Evolutionary conservation across 768 basidiomycete genomes (phyloP).

Genomic region (Neoboletus magnificus): DNA sequence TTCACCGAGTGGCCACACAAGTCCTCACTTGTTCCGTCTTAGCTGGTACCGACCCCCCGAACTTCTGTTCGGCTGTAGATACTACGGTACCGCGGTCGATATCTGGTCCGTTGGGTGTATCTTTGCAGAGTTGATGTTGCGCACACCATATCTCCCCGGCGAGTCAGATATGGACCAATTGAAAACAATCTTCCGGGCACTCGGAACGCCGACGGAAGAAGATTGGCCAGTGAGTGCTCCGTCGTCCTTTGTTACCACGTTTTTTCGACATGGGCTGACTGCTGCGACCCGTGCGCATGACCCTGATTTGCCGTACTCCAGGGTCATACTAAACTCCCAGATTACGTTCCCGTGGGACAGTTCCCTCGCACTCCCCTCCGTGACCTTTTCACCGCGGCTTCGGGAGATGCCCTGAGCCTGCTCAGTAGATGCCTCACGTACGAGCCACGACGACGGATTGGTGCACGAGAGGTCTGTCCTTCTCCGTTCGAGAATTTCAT

Average conservation of each 20-base stretch:
- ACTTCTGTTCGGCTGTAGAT: constrained; percentile 84
- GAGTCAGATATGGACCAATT: constrained; percentile 97
- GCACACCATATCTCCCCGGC: constrained; percentile 93
- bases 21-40: neutral
- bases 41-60: constrained; percentile 99
- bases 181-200: constrained; percentile 88
- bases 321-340: constrained; percentile 89
- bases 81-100: constrained; percentile 91
- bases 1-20: neutral
- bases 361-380: constrained; percentile 81
- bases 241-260: neutral
- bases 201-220: constrained; percentile 94
- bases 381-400: constrained; percentile 89
- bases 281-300: neutral
- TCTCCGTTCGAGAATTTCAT: neutral
- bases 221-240: constrained; percentile 83
- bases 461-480: constrained; percentile 67
- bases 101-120: constrained; percentile 98
- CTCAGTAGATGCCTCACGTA: constrained; percentile 76
- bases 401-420: constrained; percentile 78
- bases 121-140: constrained; percentile 94
- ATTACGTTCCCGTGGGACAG: constrained; percentile 83
- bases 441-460: constrained; percentile 80
- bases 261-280: neutral
- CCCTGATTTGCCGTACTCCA: constrained; percentile 27